Conservation (phyloP, 192 early-diverging fungal species). For the Rhizophagus sp. region DNA sequence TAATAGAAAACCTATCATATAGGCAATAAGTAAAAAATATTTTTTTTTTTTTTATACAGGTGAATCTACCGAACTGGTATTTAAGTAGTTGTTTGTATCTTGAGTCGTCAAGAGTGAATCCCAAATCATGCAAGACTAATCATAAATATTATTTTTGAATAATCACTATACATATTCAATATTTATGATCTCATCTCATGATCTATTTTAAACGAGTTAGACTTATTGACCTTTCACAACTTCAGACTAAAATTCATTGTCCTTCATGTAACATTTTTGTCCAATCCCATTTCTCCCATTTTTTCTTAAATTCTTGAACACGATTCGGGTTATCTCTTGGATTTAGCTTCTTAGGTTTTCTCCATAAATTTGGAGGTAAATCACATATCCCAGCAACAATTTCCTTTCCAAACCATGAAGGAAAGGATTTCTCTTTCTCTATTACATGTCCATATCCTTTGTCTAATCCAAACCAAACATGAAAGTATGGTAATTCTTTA, state of each 20-base stretch:
- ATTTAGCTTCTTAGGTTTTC: slow-evolving; percentile 62
- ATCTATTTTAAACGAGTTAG: too few species aligned
- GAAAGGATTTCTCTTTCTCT: slow-evolving; percentile 80
- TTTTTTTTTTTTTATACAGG: too few species aligned
- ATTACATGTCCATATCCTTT: slow-evolving; percentile 95
- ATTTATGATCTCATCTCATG: too few species aligned
- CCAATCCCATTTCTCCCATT: slow-evolving; percentile 87
- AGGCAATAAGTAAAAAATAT: too few species aligned
- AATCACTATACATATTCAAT: too few species aligned
- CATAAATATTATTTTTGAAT: too few species aligned
- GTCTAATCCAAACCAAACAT: slow-evolving; percentile 93
- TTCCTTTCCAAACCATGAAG: slow-evolving; percentile 87
- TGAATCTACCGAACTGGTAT: too few species aligned
- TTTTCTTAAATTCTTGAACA: slow-evolving; percentile 53
- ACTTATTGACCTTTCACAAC: too few species aligned
- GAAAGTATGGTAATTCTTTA: slow-evolving; percentile 90
- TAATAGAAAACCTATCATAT: too few species aligned
- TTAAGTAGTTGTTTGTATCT: too few species aligned
- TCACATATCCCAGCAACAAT: slow-evolving; percentile 83
- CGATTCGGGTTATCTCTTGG: slow-evolving; percentile 53
- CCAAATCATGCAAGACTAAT: too few species aligned
- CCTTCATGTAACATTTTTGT: slow-evolving; percentile 60
- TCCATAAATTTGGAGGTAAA: slow-evolving; percentile 71
- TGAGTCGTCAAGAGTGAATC: too few species aligned
- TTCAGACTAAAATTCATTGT: slow-evolving; percentile 4